Evolutionary conservation across 768 basidiomycete species (phyloP), one percentile per base, ranked within the genome.

Genomic region (Leccinum subgranulosum): DNA sequence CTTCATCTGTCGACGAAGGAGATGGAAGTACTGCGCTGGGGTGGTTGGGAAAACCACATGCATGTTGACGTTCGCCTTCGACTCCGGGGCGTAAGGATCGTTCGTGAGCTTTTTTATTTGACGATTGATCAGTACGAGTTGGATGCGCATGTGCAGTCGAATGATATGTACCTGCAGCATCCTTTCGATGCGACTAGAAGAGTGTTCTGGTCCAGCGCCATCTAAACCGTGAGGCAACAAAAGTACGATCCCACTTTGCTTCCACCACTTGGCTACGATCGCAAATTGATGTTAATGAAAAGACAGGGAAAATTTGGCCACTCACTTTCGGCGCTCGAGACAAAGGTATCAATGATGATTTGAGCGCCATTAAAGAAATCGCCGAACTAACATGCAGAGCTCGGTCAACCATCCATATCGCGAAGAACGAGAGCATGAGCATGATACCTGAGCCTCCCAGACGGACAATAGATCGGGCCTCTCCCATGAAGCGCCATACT

Each of bases 121-220:
- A 41, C 10, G 19, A 17, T 36, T 3, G 4, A 36, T 60, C 17
- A 61, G 34, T 15, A 45, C 6, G n/a, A 23, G 49, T n/a, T 4
- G 10, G 14, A 9, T 27, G 28, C 15, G 19, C 6, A 23, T 29
- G 12, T 23, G 3, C n/a, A n/a, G 33, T 12, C 28, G 3, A 49
- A 68, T 55, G 6, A 12, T 46, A 45, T 19, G 6, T 23, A 89
- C 91, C 79, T 94, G 94, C n/a, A 96, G 76, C 85, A 93, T 90
- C 36, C 94, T 80, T 68, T 97, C 94, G 43, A 96, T 78, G 15
- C 94, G 84, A 50, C 85, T 88, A 0, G 91, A 93, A 1, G 93
- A 96, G 67, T 97, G 94, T 69, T 97, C 94, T 0, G 94, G 94
- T 2, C 94, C 94, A 15, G 94, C 93, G 28, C 94, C 94, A 63